Conservation (phyloP, 1,284 basidiomycete genomes). For the Rhodotorula sp. region DNA sequence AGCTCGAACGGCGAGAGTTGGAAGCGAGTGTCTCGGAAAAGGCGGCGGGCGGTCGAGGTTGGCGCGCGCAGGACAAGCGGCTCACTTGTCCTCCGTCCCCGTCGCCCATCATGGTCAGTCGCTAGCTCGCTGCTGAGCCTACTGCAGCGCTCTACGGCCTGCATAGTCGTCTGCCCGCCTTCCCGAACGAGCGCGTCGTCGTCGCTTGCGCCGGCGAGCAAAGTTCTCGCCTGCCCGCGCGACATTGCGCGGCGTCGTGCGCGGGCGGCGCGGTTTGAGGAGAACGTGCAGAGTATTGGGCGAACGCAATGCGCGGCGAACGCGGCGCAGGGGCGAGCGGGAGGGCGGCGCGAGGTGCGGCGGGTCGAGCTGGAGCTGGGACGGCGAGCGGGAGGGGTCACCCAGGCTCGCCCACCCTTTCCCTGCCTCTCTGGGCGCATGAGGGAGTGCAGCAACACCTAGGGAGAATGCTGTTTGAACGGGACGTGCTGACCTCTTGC, state of each 20-base stretch:
- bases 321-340: background rate
- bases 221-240: background rate
- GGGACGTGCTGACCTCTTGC: conserved; percentile 1
- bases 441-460: background rate
- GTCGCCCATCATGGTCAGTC: conserved; percentile 9
- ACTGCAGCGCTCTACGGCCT: background rate
- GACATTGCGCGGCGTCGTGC: background rate
- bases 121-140: background rate
- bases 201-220: background rate
- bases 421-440: background rate
- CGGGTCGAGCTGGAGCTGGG: conserved; percentile 2
- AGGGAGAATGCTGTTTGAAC: background rate
- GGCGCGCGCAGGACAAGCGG: background rate
- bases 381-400: background rate
- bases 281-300: background rate
- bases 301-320: background rate
- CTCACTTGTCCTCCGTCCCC: background rate
- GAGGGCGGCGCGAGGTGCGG: background rate
- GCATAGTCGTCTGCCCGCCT: background rate
- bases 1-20: background rate
- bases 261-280: background rate
- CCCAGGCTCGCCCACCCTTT: background rate
- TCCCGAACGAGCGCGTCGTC: background rate
- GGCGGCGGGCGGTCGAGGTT: background rate
- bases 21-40: background rate